Evolutionary conservation across 1,284 basidiomycete genomes (phyloP).

Genomic region (Peniophora sp.): DNA sequence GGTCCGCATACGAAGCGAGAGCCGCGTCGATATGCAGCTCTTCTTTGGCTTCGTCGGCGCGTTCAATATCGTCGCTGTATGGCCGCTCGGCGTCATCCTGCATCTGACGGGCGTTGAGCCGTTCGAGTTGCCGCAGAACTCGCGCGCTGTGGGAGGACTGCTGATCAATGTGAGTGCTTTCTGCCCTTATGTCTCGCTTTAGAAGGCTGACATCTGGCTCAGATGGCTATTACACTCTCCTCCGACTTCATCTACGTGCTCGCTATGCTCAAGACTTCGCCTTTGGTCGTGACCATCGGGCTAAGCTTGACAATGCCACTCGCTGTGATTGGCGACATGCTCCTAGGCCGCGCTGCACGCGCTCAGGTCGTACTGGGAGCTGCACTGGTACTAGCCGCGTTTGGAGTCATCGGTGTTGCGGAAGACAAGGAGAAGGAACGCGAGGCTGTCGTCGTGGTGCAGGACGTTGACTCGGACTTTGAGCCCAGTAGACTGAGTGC

Average conservation of each 20-base stretch:
- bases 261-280: slow-evolving; percentile 97
- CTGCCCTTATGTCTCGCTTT: slow-evolving; percentile 6
- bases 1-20: slow-evolving; percentile 76
- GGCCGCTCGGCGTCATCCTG: slow-evolving; percentile 79
- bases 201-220: slow-evolving; percentile 2
- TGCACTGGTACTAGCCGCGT: slow-evolving; percentile 56
- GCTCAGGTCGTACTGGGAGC: slow-evolving; percentile 60
- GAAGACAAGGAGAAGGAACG: slow-evolving; percentile 31
- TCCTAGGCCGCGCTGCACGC: slow-evolving; percentile 50
- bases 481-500: slow-evolving; percentile 2
- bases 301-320: slow-evolving; percentile 93
- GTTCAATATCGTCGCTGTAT: slow-evolving; percentile 77
- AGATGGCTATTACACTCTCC: slow-evolving; percentile 83
- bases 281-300: slow-evolving; percentile 88
- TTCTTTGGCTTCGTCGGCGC: slow-evolving; percentile 93
- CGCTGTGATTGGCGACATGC: slow-evolving; percentile 75
- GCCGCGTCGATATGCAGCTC: slow-evolving; percentile 85
- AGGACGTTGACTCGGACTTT: slow-evolving; percentile 12
- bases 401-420: slow-evolving; percentile 59
- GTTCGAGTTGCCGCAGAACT: slow-evolving; percentile 66
- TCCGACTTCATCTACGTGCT: slow-evolving; percentile 85
- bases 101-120: slow-evolving; percentile 72
- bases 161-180: slow-evolving; percentile 59
- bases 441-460: slow-evolving; percentile 12
- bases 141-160: slow-evolving; percentile 57